These are phyloP conservation scores for Sanghuangporus sanghuang DNA, from an alignment of 1,284 basidiomycete genomes.

Conservation along the genomic window DNA sequence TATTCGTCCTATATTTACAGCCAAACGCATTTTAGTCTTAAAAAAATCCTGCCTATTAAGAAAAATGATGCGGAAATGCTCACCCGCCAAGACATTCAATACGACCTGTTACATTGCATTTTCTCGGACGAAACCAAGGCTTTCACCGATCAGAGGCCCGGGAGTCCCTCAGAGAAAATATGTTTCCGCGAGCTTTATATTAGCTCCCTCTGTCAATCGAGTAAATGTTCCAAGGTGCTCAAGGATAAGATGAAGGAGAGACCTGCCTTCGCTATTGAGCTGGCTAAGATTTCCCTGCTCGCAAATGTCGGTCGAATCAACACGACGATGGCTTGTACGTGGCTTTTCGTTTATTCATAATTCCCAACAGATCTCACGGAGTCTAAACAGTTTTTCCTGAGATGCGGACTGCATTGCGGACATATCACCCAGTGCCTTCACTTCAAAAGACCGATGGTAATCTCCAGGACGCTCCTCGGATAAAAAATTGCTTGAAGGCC, in stretches of 20 bases:
- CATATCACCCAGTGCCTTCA: constrained; percentile 78
- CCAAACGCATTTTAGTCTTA: constrained; percentile 34
- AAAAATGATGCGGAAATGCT: constrained; percentile 57
- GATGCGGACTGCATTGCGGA: constrained; percentile 78
- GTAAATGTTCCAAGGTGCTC: constrained; percentile 59
- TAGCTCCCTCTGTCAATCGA: constrained; percentile 61
- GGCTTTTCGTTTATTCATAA: constrained; percentile 4
- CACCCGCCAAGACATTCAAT: constrained; percentile 66
- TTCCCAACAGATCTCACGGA: neutral
- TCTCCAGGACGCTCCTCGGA: constrained; percentile 77
- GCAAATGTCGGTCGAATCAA: constrained; percentile 81
- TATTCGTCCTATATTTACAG: constrained; percentile 9
- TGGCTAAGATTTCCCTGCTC: constrained; percentile 71
- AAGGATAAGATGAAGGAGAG: constrained; percentile 68
- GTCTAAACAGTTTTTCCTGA: constrained; percentile 57
- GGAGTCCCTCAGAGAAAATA: constrained; percentile 33
- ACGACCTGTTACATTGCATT: constrained; percentile 64
- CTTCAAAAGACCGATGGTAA: constrained; percentile 74
- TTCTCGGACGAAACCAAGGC: constrained; percentile 58
- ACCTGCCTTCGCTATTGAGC: constrained; percentile 64
- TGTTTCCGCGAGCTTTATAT: constrained; percentile 76
- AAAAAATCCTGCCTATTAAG: constrained; percentile 46
- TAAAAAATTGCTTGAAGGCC: constrained; percentile 64
- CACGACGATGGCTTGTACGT: constrained; percentile 80
- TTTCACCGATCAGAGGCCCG: constrained; percentile 41